Evolutionary conservation across 768 basidiomycete genomes (phyloP).

Genomic region (Boletus subcaerulescens): DNA sequence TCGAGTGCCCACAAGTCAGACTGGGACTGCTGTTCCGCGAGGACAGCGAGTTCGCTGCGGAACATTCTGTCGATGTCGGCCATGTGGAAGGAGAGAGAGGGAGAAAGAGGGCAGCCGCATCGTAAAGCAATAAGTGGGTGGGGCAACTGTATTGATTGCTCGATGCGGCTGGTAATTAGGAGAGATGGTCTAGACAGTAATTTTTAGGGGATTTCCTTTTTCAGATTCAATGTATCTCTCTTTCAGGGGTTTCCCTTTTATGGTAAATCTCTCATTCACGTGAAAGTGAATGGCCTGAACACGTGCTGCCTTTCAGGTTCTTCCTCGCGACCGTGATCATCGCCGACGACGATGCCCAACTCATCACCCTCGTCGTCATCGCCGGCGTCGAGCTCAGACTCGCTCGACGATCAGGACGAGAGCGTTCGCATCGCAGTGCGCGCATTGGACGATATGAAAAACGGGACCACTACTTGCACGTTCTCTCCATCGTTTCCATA

Average conservation of each 20-base stretch:
- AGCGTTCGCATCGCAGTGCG: constrained; percentile 75
- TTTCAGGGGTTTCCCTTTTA: constrained; percentile 7
- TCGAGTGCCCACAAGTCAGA: constrained; percentile 7
- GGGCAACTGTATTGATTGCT: constrained; percentile 16
- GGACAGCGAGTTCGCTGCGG: constrained; percentile 14
- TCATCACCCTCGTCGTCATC: constrained; percentile 15
- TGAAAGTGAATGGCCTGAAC: constrained; percentile 15
- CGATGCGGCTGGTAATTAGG: constrained; percentile 6
- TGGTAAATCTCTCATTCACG: constrained; percentile 12
- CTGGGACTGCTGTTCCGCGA: constrained; percentile 6
- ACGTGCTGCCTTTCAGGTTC: constrained; percentile 1
- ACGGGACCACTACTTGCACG: constrained; percentile 31
- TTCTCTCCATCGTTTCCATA: constrained; percentile 2
- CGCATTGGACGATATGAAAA: constrained; percentile 78
- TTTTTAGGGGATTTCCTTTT: constrained; percentile 14
- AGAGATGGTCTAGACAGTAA: background rate
- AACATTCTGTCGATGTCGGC: constrained; percentile 26
- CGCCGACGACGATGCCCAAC: constrained; percentile 13
- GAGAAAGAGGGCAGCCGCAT: constrained; percentile 12
- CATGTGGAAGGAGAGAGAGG: constrained; percentile 6
- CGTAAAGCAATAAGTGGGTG: constrained; percentile 6
- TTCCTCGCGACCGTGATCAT: background rate
- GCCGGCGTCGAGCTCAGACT: background rate
- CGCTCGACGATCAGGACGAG: constrained; percentile 61
- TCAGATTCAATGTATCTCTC: background rate